Base-by-base conservation (phyloP, 2,329 filamentous ascomycete species). In the Teratosphaeria gauchensis region DNA sequence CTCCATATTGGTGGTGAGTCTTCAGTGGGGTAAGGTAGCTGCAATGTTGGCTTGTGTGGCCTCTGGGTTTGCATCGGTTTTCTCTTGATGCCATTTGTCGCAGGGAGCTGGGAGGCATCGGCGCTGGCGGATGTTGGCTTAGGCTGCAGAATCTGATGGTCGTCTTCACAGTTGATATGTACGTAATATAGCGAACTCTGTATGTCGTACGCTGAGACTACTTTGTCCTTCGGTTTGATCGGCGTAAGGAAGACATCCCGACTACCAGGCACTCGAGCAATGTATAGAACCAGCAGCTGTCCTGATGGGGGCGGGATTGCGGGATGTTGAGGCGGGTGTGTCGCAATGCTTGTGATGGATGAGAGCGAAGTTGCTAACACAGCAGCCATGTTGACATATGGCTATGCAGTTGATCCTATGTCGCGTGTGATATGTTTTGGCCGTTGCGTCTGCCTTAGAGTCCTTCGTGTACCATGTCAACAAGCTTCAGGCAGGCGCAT, bases 221-320 rank as follows among this genome's bases (percentile, higher is more conserved):
- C 92, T 72, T 94, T 96, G 51, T 87, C 81, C 56, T 89, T 86
- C 1, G 94, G 94, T 71, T 95, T 96, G 62, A 94, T 82, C 0
- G 94, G 89, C 1, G 92, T 95, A 53, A 99, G 84, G 66, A 96
- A 95, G 59, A 96, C 82, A 80, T 96, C 92, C 85, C 86, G 84
- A 63, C 89, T 95, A 24, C 92, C 92, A 1, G 94, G 94, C 0
- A 99, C 92, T 64, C 92, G 81, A 38, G 92, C 90, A 64, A 99
- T 95, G 75, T 99, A 99, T 48, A 99, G 82, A 2, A 86, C 85
- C 55, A 97, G 74, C 3, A 90, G 85, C 55, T 90, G 84, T 62
- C 86, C 82, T 66, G 82, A 77, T 65, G 87, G 85, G 2, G 85
- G 83, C 4, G 89, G 88, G 69, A 89, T 89, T 68, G 87, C 82